Percentiles rank a stretch among this genome's conserved stretches.
Conservation (phyloP, 306 rosid genomes). For the Gastrolobium bilobum region DNA sequence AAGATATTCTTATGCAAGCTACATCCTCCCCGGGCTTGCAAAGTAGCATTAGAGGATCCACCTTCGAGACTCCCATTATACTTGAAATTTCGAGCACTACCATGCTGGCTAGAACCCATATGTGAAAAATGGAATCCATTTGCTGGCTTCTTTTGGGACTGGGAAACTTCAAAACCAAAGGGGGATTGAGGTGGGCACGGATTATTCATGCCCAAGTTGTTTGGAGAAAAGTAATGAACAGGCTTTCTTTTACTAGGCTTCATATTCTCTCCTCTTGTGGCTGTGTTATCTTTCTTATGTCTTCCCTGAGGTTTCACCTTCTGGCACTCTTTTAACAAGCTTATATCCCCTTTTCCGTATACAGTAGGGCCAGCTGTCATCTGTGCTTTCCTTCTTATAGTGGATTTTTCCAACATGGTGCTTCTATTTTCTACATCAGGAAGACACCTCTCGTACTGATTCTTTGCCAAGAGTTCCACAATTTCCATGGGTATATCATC, state of each 20-base stretch:
- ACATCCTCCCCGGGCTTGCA: conserved; percentile 68
- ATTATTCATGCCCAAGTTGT: conserved; percentile 51
- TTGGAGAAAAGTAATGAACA: conserved; percentile 61
- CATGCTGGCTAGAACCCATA: conserved; percentile 57
- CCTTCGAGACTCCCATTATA: conserved; percentile 61
- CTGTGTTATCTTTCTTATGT: conserved; percentile 54
- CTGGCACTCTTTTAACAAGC: conserved; percentile 56
- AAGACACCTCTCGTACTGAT: conserved; percentile 87
- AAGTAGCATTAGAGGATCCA: conserved; percentile 58
- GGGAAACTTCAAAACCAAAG: conserved; percentile 59
- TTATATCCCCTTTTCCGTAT: conserved; percentile 55
- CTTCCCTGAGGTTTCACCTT: conserved; percentile 62
- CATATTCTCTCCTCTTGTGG: conserved; percentile 57
- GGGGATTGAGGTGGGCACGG: conserved; percentile 61
- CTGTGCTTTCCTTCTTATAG: conserved; percentile 59
- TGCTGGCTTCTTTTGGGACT: conserved; percentile 69
- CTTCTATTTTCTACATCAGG: conserved; percentile 63
- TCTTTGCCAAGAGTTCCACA: conserved; percentile 90
- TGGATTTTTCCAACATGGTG: conserved; percentile 51
- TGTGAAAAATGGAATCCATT: conserved; percentile 68
- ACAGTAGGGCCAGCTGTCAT: conserved; percentile 49
- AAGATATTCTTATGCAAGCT: conserved; percentile 63
- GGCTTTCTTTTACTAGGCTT: conserved; percentile 64
- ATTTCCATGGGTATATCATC: conserved; percentile 97
- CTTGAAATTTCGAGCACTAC: conserved; percentile 63